Base-by-base conservation (phyloP, 2,329 filamentous ascomycete genomes). In the Diplodia sapinea region DNA sequence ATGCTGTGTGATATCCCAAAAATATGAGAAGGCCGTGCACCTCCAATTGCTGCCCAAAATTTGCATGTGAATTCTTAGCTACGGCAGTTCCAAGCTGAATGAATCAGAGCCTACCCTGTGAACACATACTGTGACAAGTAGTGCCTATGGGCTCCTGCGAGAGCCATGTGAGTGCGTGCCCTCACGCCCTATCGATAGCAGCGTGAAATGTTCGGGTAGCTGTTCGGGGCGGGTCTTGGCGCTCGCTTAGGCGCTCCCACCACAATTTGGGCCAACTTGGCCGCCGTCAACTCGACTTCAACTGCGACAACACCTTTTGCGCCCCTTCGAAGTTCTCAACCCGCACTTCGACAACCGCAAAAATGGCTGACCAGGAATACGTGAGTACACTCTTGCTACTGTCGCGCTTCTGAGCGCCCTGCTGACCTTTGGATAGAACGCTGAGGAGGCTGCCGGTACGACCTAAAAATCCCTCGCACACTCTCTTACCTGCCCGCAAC, bases 361-460 rank as follows among this genome's bases (percentile, higher is more conserved):
- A 82, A 85, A 94, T 94, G 92, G 92, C 92, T 89, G 92, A 94
- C 87, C 81, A 84, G 78, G 90, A 93, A 86, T 95, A 95, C 86
- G 91, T 94, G 87, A 84, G 91, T 91, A 76, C 36, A 38, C 72
- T 72, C 57, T 71, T 17, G 23, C 6, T 2, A 26, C 20, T 20
- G 29, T 36, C 11, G 8, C 2, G 8, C 13, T 36, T 20, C 9
- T 7, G 29, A 33, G 43, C 78, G 67, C 68, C 65, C 59, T 73
- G 68, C 73, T 74, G 69, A 75, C 70, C 64, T 29, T 61, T 52
- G 65, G 26, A 65, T 79, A 97, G 93, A 94, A 97, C 87, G 90
- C 94, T 83, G 93, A 96, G 88, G 92, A 95, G 89, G 94, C 94
- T 85, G 94, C 93, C 82, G 86, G 86, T 89, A 88, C 79, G 86